Evolutionary conservation across 805 yeast species (phyloP).

Genomic region (Candida dajiaensis): DNA sequence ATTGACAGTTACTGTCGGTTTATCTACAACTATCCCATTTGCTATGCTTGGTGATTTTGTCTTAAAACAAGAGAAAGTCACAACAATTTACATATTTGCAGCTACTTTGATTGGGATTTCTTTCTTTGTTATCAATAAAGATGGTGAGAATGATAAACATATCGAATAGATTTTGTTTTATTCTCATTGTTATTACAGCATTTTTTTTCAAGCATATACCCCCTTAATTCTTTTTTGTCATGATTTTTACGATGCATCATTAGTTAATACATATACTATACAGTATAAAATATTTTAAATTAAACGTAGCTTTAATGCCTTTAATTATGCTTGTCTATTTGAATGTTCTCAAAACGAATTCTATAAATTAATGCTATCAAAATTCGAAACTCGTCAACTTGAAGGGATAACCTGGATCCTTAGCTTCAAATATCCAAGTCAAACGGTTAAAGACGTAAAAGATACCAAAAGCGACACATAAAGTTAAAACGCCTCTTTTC

Average conservation of each 20-base stretch:
- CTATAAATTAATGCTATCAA: not conserved
- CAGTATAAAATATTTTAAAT: not conserved
- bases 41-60: constrained; percentile 89
- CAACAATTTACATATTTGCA: constrained; percentile 65
- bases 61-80: constrained; percentile 57
- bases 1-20: constrained; percentile 90
- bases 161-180: constrained; percentile 8
- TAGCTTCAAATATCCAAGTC: constrained; percentile 14
- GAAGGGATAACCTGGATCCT: constrained; percentile 18
- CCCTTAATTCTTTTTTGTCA: not conserved
- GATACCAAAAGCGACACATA: constrained; percentile 10
- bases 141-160: constrained; percentile 57
- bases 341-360: too few species aligned
- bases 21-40: constrained; percentile 88
- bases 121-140: constrained; percentile 76
- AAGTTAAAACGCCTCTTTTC: constrained; percentile 4
- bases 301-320: not conserved
- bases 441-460: constrained; percentile 17
- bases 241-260: not conserved
- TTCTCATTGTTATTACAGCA: too few species aligned
- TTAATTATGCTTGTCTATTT: too few species aligned
- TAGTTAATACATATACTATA: not conserved
- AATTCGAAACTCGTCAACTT: constrained; percentile 16
- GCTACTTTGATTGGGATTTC: constrained; percentile 77
- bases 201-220: not conserved